Conservation (phyloP, 2,329 filamentous ascomycete genomes). For the Cryphonectria japonica region DNA sequence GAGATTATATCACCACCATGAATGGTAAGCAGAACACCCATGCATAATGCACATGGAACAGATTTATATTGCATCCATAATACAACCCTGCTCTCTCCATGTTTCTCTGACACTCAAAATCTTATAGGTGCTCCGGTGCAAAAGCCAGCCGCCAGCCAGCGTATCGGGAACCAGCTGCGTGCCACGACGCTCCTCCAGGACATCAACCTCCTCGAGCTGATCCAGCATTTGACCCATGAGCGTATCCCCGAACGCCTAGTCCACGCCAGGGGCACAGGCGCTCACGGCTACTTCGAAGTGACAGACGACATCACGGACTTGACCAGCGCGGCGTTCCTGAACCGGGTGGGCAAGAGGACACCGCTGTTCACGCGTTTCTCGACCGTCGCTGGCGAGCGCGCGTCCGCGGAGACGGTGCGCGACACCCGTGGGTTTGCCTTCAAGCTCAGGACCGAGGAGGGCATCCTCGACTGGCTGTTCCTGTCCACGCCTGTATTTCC, state of each 20-base stretch:
- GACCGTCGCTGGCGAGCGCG: constrained; percentile 25
- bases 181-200: constrained; percentile 15
- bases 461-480: constrained; percentile 60
- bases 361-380: constrained; percentile 41
- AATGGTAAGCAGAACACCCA: constrained; percentile 2
- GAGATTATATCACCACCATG: constrained; percentile 11
- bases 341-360: constrained; percentile 56
- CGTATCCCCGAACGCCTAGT: constrained; percentile 40
- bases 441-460: constrained; percentile 67
- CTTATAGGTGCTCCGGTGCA: constrained; percentile 12
- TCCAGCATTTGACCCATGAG: constrained; percentile 18
- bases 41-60: neutral
- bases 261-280: constrained; percentile 53
- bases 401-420: constrained; percentile 57
- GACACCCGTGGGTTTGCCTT: constrained; percentile 68
- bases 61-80: neutral
- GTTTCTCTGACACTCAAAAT: neutral
- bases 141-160: constrained; percentile 18
- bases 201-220: constrained; percentile 19
- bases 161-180: constrained; percentile 16
- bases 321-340: constrained; percentile 58
- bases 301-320: constrained; percentile 61
- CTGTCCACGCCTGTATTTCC: constrained; percentile 45
- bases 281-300: constrained; percentile 63
- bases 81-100: neutral